A percentile compares a stretch with the other conserved stretches of the same genome.
phyloP scores from a whole-genome alignment of 495 filamentous ascomycete genomes.

The Aspergillus affinis region DNA sequence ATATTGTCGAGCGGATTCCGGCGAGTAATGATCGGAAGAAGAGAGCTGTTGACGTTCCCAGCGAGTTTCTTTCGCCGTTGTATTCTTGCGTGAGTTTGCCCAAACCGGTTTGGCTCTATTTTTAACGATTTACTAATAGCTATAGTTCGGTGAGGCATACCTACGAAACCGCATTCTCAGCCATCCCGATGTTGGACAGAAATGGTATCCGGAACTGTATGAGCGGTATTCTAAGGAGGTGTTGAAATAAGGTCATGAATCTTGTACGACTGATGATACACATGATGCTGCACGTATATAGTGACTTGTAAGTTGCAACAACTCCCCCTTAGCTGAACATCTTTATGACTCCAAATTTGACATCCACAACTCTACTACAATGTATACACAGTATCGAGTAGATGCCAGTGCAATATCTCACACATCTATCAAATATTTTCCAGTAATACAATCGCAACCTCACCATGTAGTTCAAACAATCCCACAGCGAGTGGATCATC shows the following conservation, averaged over 20 bases:
- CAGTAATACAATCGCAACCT: too few species aligned
- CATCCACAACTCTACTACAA: too few species aligned
- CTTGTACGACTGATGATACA: too few species aligned
- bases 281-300: too few species aligned
- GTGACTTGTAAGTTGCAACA: too few species aligned
- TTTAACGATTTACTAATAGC: not conserved
- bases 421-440: too few species aligned
- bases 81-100: conserved; percentile 40
- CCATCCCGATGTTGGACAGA: conserved; percentile 85
- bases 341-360: too few species aligned
- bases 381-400: too few species aligned
- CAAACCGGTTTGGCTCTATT: not conserved
- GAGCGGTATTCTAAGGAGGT: conserved; percentile 33
- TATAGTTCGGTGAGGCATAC: conserved; percentile 49
- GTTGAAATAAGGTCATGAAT: not conserved
- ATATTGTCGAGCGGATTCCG: conserved; percentile 39
- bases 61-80: conserved; percentile 42
- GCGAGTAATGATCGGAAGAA: conserved; percentile 37
- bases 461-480: too few species aligned
- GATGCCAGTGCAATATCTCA: too few species aligned
- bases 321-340: too few species aligned
- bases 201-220: conserved; percentile 78
- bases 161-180: conserved; percentile 81
- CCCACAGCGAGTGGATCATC: not conserved
- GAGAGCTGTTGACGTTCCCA: conserved; percentile 41